Conservation (phyloP, 2,329 filamentous ascomycete species). For the Colletotrichum liaoningense region DNA sequence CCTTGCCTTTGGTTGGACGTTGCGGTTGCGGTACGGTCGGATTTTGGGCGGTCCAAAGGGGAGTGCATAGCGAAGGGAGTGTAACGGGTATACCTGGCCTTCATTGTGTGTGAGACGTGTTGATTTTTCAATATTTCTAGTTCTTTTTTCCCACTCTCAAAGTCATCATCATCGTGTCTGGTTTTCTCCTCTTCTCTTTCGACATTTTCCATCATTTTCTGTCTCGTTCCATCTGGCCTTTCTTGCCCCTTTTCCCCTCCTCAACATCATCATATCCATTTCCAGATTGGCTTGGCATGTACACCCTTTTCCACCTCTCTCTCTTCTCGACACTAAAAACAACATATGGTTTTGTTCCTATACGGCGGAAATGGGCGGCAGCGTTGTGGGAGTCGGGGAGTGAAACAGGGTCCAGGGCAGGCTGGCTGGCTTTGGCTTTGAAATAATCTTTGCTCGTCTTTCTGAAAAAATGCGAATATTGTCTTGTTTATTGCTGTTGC, state of each 20-base stretch:
- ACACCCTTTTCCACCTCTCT: conserved; percentile 5
- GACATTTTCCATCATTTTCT: not conserved
- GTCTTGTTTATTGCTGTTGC: too few species aligned
- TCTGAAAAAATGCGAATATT: conserved; percentile 6
- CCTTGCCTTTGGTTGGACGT: conserved; percentile 40
- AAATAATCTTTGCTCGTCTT: conserved; percentile 14
- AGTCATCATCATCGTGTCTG: conserved; percentile 26
- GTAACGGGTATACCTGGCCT: conserved; percentile 52
- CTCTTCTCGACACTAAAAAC: conserved; percentile 23
- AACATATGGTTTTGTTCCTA: conserved; percentile 26
- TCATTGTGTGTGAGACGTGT: conserved; percentile 46
- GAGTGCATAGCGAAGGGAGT: conserved; percentile 57
- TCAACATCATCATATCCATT: not conserved
- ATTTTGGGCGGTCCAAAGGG: conserved; percentile 34
- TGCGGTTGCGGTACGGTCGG: conserved; percentile 43
- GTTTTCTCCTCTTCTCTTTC: not conserved
- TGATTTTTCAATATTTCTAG: conserved; percentile 26
- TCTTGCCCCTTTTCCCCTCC: not conserved
- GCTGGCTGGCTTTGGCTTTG: conserved; percentile 25
- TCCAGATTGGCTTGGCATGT: conserved; percentile 27
- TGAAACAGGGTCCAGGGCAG: conserved; percentile 33
- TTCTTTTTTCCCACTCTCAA: conserved; percentile 14
- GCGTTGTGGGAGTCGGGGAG: conserved; percentile 39
- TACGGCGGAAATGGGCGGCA: conserved; percentile 36
- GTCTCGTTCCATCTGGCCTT: not conserved